Conservation (phyloP, 495 filamentous ascomycete species). For the Podospora conica region DNA sequence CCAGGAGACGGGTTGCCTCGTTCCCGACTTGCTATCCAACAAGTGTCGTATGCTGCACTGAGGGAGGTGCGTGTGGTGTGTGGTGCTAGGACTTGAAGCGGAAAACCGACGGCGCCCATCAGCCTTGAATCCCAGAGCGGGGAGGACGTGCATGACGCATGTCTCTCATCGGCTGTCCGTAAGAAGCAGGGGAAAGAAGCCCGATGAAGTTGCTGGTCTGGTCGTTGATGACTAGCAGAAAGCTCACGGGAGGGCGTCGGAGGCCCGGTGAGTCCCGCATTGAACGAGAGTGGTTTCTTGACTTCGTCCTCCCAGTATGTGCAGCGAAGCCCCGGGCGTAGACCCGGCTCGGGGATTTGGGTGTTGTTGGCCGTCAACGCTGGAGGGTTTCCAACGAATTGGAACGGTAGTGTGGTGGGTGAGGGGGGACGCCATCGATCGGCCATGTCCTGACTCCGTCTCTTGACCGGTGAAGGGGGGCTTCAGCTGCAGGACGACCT, state of each 20-base stretch:
- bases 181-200: neutral
- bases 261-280: neutral
- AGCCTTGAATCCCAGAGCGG: constrained; percentile 13
- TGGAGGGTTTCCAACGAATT: neutral
- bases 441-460: constrained; percentile 9
- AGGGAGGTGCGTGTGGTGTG: neutral
- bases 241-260: neutral
- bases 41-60: neutral
- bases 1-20: neutral
- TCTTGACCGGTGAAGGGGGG: constrained; percentile 12
- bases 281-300: neutral
- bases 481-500: constrained; percentile 12
- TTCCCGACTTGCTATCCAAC: neutral
- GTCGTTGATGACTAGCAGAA: neutral
- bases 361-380: neutral
- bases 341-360: neutral
- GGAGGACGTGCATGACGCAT: constrained; percentile 6
- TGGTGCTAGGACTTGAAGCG: neutral
- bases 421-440: constrained; percentile 11
- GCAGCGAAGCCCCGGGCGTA: neutral
- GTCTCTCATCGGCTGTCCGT: neutral
- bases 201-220: neutral
- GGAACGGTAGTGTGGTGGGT: neutral
- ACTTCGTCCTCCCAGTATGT: neutral
- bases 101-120: neutral